A percentile compares a stretch with the other conserved stretches of the same genome.
These are phyloP conservation scores for Moricandia moricandioides DNA, from an alignment of 345 rosid species.

Conservation along the genomic window DNA sequence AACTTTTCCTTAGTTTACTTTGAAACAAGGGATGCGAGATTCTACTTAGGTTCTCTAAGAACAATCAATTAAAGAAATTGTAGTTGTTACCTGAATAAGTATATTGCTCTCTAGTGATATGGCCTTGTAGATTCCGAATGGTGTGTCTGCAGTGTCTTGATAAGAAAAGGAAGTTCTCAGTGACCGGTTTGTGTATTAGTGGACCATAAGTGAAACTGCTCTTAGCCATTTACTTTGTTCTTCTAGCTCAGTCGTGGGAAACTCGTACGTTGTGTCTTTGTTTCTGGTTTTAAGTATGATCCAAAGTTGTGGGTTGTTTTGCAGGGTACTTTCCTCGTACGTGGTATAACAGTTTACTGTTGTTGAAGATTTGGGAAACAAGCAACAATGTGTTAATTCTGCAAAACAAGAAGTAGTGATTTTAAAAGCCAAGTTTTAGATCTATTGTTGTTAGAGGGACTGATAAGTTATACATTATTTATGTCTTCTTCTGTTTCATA, in stretches of 20 bases:
- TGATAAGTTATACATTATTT: constrained; percentile 12
- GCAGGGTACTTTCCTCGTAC: constrained; percentile 9
- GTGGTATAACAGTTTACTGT: constrained; percentile 13
- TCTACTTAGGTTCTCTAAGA: background rate
- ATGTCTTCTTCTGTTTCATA: background rate
- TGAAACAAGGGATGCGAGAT: background rate
- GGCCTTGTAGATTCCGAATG: background rate
- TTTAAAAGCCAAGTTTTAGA: background rate
- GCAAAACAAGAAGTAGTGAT: constrained; percentile 4
- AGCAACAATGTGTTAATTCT: constrained; percentile 14
- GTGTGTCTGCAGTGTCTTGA: background rate
- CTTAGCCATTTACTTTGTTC: background rate
- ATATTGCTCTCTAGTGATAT: background rate
- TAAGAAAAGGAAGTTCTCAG: background rate
- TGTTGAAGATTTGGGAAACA: constrained; percentile 26
- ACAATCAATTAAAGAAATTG: background rate
- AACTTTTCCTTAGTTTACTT: background rate
- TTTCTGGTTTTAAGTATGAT: constrained; percentile 9
- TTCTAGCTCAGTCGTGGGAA: background rate
- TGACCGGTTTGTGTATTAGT: background rate
- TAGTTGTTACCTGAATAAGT: background rate
- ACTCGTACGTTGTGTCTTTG: background rate
- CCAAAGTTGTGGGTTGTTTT: constrained; percentile 19
- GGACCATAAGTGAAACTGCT: background rate
- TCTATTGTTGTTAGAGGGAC: constrained; percentile 29